These are phyloP conservation scores for Globisporangium spiculum DNA, from an alignment of 352 stramenopile species.

Conservation along the genomic window DNA sequence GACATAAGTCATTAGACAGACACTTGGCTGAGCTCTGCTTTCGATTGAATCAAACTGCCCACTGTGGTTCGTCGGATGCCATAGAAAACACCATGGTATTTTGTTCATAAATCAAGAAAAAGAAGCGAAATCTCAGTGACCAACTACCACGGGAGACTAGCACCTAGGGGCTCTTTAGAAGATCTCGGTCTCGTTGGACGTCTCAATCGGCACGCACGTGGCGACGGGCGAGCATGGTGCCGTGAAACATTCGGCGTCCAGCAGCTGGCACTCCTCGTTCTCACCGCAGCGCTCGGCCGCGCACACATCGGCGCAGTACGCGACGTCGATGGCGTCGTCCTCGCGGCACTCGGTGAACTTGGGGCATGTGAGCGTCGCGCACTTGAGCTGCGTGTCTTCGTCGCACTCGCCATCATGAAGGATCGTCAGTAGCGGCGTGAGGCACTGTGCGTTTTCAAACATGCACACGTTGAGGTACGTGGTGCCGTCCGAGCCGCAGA, in stretches of 20 bases:
- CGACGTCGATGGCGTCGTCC: slow-evolving; percentile 26
- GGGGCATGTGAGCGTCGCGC: slow-evolving; percentile 44
- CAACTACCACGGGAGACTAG: too few species aligned
- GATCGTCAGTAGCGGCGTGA: slow-evolving; percentile 27
- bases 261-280: slow-evolving; percentile 41
- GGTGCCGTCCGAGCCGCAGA: slow-evolving; percentile 32
- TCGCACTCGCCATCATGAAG: slow-evolving; percentile 48
- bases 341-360: slow-evolving; percentile 41
- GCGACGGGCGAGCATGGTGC: slow-evolving; percentile 52
- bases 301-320: slow-evolving; percentile 56
- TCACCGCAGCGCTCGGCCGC: slow-evolving; percentile 45
- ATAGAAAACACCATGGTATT: too few species aligned
- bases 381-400: slow-evolving; percentile 37
- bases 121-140: neutral
- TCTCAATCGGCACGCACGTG: slow-evolving; percentile 41
- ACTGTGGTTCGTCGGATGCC: too few species aligned
- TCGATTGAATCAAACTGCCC: too few species aligned
- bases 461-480: slow-evolving; percentile 40
- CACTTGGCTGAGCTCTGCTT: too few species aligned
- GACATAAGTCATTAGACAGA: too few species aligned
- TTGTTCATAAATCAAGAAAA: neutral
- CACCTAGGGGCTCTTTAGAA: slow-evolving; percentile 1
- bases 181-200: slow-evolving; percentile 24
- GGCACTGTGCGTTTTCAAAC: slow-evolving; percentile 27
- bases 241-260: slow-evolving; percentile 48